Conservation (phyloP, 345 rosid species). For the Raphanus raphanistrum region DNA sequence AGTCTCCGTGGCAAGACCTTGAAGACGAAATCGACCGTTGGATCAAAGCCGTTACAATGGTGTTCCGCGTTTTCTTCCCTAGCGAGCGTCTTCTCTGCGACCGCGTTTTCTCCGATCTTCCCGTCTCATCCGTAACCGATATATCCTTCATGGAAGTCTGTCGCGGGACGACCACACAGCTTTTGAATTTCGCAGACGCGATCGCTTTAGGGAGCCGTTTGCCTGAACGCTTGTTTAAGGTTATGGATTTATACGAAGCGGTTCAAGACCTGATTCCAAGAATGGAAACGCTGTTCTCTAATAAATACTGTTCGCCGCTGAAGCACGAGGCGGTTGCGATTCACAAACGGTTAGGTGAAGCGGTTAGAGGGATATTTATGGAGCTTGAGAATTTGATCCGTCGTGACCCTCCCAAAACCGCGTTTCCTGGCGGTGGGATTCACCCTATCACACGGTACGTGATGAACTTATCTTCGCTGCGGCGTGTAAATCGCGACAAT, state of each 20-base stretch:
- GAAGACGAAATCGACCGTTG: conserved; percentile 88
- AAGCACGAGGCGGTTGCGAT: conserved; percentile 66
- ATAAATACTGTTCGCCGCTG: conserved; percentile 61
- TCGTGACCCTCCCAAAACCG: conserved; percentile 77
- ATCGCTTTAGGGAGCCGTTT: conserved; percentile 74
- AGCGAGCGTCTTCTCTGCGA: conserved; percentile 91
- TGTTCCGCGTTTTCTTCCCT: conserved; percentile 78
- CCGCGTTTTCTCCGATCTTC: conserved; percentile 73
- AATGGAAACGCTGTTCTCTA: conserved; percentile 59
- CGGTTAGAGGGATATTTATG: conserved; percentile 83
- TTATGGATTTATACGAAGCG: conserved; percentile 79
- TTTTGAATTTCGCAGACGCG: conserved; percentile 74
- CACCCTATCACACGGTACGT: conserved; percentile 93
- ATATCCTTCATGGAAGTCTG: conserved; percentile 93
- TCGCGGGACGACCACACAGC: conserved; percentile 70
- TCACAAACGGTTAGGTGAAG: conserved; percentile 78
- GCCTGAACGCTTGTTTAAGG: conserved; percentile 86
- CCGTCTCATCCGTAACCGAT: conserved; percentile 56
- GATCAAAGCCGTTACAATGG: conserved; percentile 72
- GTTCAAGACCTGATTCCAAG: conserved; percentile 73
- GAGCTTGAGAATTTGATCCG: conserved; percentile 86
- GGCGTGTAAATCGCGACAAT: conserved; percentile 66
- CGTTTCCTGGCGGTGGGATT: conserved; percentile 80
- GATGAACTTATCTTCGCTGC: conserved; percentile 89
- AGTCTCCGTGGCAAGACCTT: conserved; percentile 70